Evolutionary conservation across 805 yeast genomes (phyloP).

Genomic region (Pichia deserticola): DNA sequence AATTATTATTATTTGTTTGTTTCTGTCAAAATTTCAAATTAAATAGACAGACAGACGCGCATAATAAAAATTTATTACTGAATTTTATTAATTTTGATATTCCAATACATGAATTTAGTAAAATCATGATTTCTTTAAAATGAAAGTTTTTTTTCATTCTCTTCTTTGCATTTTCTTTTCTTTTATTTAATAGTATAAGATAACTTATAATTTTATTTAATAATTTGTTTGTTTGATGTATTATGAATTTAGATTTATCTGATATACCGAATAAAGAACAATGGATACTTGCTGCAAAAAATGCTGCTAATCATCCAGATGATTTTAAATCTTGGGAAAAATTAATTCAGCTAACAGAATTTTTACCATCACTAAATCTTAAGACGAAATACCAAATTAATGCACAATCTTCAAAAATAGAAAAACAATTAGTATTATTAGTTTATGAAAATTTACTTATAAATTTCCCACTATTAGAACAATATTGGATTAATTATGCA

Average conservation of each 20-base stretch:
- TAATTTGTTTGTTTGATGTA: not conserved
- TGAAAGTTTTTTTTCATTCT: too few relatives aligned
- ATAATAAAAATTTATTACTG: too few relatives aligned
- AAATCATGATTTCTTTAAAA: too few relatives aligned
- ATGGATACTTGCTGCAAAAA: constrained; percentile 29
- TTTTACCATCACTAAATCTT: constrained; percentile 11
- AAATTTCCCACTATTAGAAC: constrained; percentile 43
- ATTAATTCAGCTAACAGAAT: constrained; percentile 30
- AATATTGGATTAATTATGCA: constrained; percentile 55
- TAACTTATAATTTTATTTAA: too few relatives aligned
- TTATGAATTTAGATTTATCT: constrained; percentile 6
- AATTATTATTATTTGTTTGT: too few relatives aligned
- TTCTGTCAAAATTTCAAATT: too few relatives aligned
- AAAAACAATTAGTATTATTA: constrained; percentile 15
- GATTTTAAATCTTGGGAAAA: constrained; percentile 32
- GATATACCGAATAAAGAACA: constrained; percentile 16
- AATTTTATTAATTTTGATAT: too few relatives aligned
- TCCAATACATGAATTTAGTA: too few relatives aligned
- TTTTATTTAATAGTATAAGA: too few relatives aligned
- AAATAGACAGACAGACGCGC: too few relatives aligned
- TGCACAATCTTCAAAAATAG: not conserved
- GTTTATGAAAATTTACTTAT: constrained; percentile 37
- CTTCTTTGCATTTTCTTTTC: too few relatives aligned
- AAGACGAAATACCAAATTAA: constrained; percentile 3
- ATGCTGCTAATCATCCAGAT: constrained; percentile 28